Conservation (phyloP, 225 moss, liverwort and hornwort genomes). For the Pseudisothecium myosuroides region DNA sequence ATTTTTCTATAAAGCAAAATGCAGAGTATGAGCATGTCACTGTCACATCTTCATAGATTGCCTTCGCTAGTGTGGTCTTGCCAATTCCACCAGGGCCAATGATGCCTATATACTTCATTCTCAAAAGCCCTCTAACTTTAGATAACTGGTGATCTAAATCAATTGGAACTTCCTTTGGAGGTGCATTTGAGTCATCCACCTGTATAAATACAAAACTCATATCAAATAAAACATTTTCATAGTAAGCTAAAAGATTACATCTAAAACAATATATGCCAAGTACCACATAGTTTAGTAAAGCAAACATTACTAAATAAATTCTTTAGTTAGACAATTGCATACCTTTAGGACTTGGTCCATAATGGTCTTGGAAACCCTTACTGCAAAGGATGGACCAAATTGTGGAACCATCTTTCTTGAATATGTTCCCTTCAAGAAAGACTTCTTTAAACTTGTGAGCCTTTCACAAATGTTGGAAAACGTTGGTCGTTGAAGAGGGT, state of each 20-base stretch:
- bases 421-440: neutral
- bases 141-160: too few species aligned
- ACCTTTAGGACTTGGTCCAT: neutral
- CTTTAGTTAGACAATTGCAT: neutral
- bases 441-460: neutral
- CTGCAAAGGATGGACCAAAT: neutral
- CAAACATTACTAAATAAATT: too few species aligned
- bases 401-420: neutral
- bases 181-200: neutral
- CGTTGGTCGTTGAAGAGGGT: neutral
- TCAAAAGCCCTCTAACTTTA: too few species aligned
- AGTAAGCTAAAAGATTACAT: too few species aligned
- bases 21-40: too few species aligned
- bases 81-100: too few species aligned
- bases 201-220: neutral
- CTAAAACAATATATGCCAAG: neutral
- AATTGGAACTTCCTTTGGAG: too few species aligned
- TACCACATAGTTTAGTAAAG: accelerated
- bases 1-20: too few species aligned
- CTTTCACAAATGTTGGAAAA: neutral
- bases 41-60: too few species aligned
- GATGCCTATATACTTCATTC: too few species aligned
- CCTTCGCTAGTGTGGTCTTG: too few species aligned
- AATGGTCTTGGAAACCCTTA: neutral
- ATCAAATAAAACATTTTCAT: neutral